phyloP scores from a whole-genome alignment of 2,329 filamentous ascomycete species.

The Arthrobotrys entomopaga region DNA sequence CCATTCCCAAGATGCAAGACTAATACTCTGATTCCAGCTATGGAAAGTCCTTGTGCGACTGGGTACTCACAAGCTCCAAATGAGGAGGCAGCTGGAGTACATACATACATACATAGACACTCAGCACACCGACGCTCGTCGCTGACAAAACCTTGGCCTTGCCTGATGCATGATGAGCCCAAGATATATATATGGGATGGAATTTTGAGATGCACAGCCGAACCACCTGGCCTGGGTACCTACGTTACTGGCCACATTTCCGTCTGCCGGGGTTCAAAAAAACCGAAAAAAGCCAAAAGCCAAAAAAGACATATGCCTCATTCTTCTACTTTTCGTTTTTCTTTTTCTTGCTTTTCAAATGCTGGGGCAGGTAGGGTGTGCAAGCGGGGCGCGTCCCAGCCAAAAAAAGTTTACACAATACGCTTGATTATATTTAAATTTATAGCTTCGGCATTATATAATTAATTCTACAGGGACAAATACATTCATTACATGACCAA shows the following conservation, averaged over 20 bases:
- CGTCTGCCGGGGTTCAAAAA: neutral
- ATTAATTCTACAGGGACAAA: neutral
- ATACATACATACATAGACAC: too few species aligned
- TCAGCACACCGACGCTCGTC: too few species aligned
- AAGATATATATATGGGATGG: conserved; percentile 6
- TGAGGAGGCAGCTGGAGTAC: too few species aligned
- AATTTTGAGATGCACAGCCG: conserved; percentile 9
- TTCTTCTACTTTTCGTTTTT: neutral
- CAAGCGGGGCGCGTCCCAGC: conserved; percentile 33
- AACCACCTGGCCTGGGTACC: neutral
- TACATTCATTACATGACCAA: neutral
- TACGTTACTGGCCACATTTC: conserved; percentile 2
- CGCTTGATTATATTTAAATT: too few species aligned
- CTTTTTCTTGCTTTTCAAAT: neutral
- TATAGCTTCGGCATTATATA: neutral
- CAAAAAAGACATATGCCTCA: conserved; percentile 8
- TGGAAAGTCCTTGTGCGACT: neutral
- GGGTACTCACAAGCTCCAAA: too few species aligned
- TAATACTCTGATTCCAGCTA: neutral
- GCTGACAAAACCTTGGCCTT: too few species aligned
- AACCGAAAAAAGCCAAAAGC: neutral
- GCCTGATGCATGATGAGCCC: too few species aligned
- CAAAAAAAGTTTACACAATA: neutral
- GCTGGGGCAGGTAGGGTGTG: neutral
- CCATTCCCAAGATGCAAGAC: too few species aligned